Percentiles rank a stretch among this genome's conserved stretches.
phyloP scores from a whole-genome alignment of 192 early-diverging fungal species.

The Spizellomyces sp. region DNA sequence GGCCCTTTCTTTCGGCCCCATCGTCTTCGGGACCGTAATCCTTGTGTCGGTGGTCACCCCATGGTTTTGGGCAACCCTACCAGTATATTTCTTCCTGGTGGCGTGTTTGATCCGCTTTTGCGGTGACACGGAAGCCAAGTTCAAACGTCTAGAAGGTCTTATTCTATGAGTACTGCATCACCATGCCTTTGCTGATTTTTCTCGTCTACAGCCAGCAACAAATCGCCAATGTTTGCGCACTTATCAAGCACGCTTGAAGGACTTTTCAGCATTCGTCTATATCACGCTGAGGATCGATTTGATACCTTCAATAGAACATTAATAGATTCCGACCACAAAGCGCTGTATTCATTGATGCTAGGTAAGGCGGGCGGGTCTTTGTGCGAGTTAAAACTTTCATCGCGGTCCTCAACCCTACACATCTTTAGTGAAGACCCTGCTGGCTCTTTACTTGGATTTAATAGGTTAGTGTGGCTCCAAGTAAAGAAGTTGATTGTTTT shows the following conservation, averaged over 20 bases:
- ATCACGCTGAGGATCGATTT: constrained; percentile 62
- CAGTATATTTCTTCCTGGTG: constrained; percentile 38
- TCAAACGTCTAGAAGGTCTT: constrained; percentile 61
- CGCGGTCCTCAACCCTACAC: too few species aligned
- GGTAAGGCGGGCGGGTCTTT: constrained; percentile 32
- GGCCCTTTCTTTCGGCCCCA: constrained; percentile 40
- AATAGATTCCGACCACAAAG: constrained; percentile 73
- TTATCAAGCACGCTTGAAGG: constrained; percentile 73
- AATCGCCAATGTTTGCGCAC: constrained; percentile 72
- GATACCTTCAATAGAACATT: constrained; percentile 58
- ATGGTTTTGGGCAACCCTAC: constrained; percentile 56
- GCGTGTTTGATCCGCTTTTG: neutral
- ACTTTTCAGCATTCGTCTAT: constrained; percentile 70
- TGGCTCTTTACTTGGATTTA: too few species aligned
- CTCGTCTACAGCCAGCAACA: constrained; percentile 52
- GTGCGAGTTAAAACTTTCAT: neutral
- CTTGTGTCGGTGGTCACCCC: constrained; percentile 56
- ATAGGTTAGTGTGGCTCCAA: too few species aligned
- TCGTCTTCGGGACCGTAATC: constrained; percentile 54
- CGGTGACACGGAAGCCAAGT: constrained; percentile 51
- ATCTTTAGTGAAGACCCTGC: too few species aligned
- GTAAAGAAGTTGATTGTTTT: neutral
- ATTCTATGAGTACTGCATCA: neutral
- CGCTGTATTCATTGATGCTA: constrained; percentile 68
- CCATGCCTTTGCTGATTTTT: constrained; percentile 22